Base-by-base conservation (phyloP, 129 eudicot species). In the Kitagawia praeruptora region DNA sequence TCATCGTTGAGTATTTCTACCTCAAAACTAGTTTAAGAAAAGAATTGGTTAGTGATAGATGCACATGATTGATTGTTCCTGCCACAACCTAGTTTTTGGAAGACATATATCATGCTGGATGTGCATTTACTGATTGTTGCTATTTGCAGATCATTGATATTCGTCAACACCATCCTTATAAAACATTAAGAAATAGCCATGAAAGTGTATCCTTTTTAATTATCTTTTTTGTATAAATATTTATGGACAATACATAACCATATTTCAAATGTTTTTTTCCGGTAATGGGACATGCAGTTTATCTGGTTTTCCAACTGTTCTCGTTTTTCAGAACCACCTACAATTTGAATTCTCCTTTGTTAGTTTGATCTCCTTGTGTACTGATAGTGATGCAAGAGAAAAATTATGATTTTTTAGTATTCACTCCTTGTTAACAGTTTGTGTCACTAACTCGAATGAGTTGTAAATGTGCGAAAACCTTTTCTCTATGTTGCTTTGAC, bases 131-230 rank as follows among this genome's bases (percentile, higher is more conserved):
- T 83, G 75, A 74, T 38, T 58, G 10, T 81, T 78, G 47, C 56
- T 79, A 71, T 40, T 80, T 66, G 82, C 96, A 95, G 99, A 95
- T 95, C 41, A 85, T 95, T 77, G 97, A 95, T 70, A 86, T 90
- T 46, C 88, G 82, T 69, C 93, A 92, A 80, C 84, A 87, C 67
- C 85, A 93, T 85, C 92, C 87, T 39, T 90, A 87, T 81, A 95
- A 95, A 86, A 88, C 99, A 56, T 84, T 95, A 79, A 90, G 97
- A 85, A 92, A 92, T 81, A 97, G 96, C 82, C 99, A 95, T 80
- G 81, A 86, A 83, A 92, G 89, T 87, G 99, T 95, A 95, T 95
- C 96, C 93, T 90, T 87, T 42, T 40, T n/a, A 18, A 14, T 16
- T 34, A 42, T 39, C 46, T 76, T 63, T 27, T 51, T 11, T 27